phyloP scores from a whole-genome alignment of 352 stramenopile species.

The Phytophthora colocasiae region DNA sequence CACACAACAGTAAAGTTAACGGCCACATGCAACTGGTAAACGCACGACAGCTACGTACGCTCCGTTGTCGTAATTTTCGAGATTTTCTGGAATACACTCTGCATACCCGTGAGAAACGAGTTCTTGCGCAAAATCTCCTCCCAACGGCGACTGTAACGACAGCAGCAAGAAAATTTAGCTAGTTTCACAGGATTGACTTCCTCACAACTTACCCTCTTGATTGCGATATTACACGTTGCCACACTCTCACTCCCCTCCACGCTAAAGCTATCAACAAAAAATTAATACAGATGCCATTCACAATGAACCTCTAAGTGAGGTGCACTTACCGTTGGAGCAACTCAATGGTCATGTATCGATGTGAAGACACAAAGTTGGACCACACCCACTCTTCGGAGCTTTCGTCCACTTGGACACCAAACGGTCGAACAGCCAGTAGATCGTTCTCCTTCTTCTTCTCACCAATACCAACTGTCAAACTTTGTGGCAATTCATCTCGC shows the following conservation, averaged over 20 bases:
- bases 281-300: not conserved
- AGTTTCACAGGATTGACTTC: not conserved
- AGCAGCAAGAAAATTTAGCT: not conserved
- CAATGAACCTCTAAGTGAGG: not conserved
- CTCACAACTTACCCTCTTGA: conserved; percentile 46
- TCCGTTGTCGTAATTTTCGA: conserved; percentile 69
- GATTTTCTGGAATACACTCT: conserved; percentile 67
- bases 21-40: not conserved
- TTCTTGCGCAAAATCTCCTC: conserved; percentile 66
- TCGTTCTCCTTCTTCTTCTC: conserved; percentile 21
- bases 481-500: conserved; percentile 58
- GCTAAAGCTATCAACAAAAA: conserved; percentile 22
- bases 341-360: conserved; percentile 68
- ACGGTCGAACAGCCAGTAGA: conserved; percentile 71
- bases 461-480: conserved; percentile 16
- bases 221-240: conserved; percentile 61
- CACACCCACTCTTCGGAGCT: conserved; percentile 71
- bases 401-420: conserved; percentile 80
- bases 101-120: conserved; percentile 64
- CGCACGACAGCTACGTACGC: conserved; percentile 40
- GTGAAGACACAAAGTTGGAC: conserved; percentile 69
- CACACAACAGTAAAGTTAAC: too few species aligned
- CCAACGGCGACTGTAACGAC: conserved; percentile 47
- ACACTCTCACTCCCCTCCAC: conserved; percentile 40
- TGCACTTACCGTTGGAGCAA: conserved; percentile 50